Evolutionary conservation across 1,284 basidiomycete species (phyloP), one percentile per base, ranked within the genome.

Genomic region (Cerioporus squamosus): DNA sequence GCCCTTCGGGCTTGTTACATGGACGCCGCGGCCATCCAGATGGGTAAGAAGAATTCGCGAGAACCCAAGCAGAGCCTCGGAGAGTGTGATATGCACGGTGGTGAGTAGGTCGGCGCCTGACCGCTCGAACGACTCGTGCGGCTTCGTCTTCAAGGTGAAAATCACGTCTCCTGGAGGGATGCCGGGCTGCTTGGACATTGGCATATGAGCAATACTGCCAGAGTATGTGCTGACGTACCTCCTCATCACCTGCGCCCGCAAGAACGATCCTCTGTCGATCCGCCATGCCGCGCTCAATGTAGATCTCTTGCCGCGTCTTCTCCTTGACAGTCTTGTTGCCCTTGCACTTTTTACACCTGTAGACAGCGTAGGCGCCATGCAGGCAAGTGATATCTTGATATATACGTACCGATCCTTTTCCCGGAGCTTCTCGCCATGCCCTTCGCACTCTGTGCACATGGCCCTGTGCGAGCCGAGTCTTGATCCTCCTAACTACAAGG

Each of bases 261-360:
- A 98, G 83, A 2, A 97, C 88, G 56, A 98, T 95, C 49, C 90
- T 80, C 70, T 97, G 88, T 6, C 88, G 85, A 68, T 96, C 86
- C 7, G 86, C 75, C 84, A 95, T 95, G n/a, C 96, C 96, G 54
- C 87, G 88, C 68, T 96, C 93, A 44, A 98, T 83, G 64, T 87
- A 81, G 26, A 96, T 89, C 65, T 95, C 93, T 64, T 94, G 87
- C 51, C 91, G 86, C 48, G 90, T 93, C 79, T 95, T 97, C 70
- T 95, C 94, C 67, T 90, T 90, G 44, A 91, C 83, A 0, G 88
- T 91, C 72, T 90, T 91, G 54, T 84, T 82, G 9, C 96, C 96
- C 70, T 97, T 96, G 76, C 96, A 99, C 72, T 94, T 96, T 76
- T 95, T 98, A 80, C 96, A 98, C 62, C 93, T 95, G 44, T 42